phyloP scores from a whole-genome alignment of 2,329 filamentous ascomycete species.

The Bipolaris cookei region DNA sequence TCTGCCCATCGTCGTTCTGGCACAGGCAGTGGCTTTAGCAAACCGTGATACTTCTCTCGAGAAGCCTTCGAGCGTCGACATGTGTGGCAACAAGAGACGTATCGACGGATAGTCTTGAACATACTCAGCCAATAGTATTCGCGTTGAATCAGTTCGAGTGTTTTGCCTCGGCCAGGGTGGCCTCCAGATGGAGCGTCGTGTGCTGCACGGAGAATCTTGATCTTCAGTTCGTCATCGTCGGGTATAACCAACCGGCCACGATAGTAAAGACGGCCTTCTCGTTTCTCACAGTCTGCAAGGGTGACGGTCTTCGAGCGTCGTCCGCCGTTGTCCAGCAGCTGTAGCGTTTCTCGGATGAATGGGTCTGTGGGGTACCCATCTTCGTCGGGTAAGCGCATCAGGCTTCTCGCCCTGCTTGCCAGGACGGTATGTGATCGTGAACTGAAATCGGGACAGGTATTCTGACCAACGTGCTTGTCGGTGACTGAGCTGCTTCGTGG shows the following conservation, averaged over 20 bases:
- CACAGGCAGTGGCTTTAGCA: conserved; percentile 4
- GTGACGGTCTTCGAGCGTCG: neutral
- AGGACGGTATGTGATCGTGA: too few species aligned
- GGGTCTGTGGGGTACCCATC: too few species aligned
- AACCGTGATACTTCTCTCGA: neutral
- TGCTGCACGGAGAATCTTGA: neutral
- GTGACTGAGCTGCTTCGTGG: conserved; percentile 30
- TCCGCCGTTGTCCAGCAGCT: too few species aligned
- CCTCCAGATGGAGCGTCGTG: neutral
- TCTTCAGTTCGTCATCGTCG: neutral
- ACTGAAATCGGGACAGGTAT: conserved; percentile 7
- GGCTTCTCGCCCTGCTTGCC: too few species aligned
- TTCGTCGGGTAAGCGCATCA: too few species aligned
- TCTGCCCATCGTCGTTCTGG: neutral
- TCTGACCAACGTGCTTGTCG: conserved; percentile 30
- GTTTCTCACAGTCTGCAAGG: neutral
- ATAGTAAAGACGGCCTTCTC: neutral
- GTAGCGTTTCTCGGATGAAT: too few species aligned
- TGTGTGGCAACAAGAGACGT: neutral
- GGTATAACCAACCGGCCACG: neutral
- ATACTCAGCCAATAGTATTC: neutral
- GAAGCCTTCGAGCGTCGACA: neutral
- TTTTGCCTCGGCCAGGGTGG: neutral
- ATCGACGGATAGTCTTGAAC: neutral
- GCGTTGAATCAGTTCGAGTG: neutral